Base-by-base conservation (phyloP, 495 filamentous ascomycete species). In the Lindgomyces ingoldianus region DNA sequence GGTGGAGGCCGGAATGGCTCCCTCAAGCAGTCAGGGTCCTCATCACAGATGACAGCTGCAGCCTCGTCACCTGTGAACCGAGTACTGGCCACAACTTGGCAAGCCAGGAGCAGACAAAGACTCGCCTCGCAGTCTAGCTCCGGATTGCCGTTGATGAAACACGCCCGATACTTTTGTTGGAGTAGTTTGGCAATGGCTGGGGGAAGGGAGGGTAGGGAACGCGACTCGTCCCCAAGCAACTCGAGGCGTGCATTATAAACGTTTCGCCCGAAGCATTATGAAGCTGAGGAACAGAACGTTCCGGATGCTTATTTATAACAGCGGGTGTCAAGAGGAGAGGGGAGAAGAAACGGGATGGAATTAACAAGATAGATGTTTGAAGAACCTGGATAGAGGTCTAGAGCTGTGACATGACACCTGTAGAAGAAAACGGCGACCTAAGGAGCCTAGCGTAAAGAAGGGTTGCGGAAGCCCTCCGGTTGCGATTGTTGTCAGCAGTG, bases 131-230 rank as follows among this genome's bases (percentile, higher is more conserved):
- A 18, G n/a, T 21, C 26, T 19, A 64, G 26, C 16, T 57, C 33
- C 33, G 53, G 53, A 58, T 49, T 12, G 39, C 45, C 48, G 62
- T 57, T 60, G 47, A 21, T 68, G 65, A 68, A 68, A 68, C 65
- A 57, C 29, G 45, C 47, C 33, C 57, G 30, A 51, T 52, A 33
- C 65, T 58, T 27, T 25, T 49, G 44, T 53, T 33, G 65, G 56
- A 46, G 41, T 62, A 68, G 52, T 45, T 3, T 54, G 18, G 56
- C 54, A 47, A 21, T 18, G 30, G 53, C 44, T 9, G 39, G 36
- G 41, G 27, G 1, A 24, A 11, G 45, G n/a, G n/a, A n/a, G n/a
- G n/a, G n/a, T n/a, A n/a, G n/a, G n/a, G n/a, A n/a, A n/a, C 62
- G 47, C 48, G 53, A 64, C 46, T 58, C 61, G 46, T 39, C 33